Conservation (phyloP, 148 eudicot species). For the Camellia sinensis region DNA sequence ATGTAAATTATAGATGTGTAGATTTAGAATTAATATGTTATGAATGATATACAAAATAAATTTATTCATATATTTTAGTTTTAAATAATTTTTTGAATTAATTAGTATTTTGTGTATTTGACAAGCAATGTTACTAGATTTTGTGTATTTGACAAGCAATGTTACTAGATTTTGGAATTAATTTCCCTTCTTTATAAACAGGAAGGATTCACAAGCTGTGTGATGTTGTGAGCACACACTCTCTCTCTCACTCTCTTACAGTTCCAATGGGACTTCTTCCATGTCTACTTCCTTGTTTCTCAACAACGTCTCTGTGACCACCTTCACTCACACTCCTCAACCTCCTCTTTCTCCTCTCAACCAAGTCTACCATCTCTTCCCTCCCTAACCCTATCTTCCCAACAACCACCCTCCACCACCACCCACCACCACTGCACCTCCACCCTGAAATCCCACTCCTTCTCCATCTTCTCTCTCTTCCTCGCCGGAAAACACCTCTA, state of each 20-base stretch:
- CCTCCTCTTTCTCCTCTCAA: conserved; percentile 42
- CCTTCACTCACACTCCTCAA: conserved; percentile 40
- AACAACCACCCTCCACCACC: conserved; percentile 20
- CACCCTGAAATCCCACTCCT: conserved; percentile 55
- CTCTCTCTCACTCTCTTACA: neutral
- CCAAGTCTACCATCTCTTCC: conserved; percentile 57
- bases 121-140: no score
- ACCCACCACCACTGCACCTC: conserved; percentile 38
- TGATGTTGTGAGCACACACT: no score
- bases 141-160: no score
- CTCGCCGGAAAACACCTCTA: conserved; percentile 50
- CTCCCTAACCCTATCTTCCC: conserved; percentile 40
- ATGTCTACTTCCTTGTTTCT: conserved; percentile 31
- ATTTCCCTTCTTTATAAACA: neutral
- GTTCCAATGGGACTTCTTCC: conserved; percentile 43
- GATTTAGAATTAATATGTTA: no score
- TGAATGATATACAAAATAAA: no score
- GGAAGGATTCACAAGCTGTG: no score
- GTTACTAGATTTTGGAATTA: no score
- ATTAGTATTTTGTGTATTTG: no score
- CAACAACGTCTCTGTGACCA: neutral
- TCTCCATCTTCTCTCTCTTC: conserved; percentile 47
- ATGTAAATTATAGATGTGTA: no score
- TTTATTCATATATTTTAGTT: no score
- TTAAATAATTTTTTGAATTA: no score